These are phyloP conservation scores for Cardamine occulta DNA, from an alignment of 345 rosid genomes.

Conservation along the genomic window DNA sequence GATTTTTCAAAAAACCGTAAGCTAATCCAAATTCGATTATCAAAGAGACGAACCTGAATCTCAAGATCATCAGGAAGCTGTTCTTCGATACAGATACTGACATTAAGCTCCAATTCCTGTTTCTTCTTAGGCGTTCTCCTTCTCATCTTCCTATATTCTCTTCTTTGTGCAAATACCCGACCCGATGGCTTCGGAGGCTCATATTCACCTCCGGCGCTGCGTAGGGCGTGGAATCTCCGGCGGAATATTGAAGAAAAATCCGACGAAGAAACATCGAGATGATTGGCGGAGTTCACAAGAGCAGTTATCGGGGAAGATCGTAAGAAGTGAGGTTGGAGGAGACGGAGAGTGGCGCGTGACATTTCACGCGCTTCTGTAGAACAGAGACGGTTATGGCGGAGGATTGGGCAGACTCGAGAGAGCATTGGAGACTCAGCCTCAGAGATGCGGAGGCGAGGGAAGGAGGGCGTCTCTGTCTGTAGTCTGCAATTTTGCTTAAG, in stretches of 20 bases:
- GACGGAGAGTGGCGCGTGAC: constrained; percentile 51
- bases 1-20: too few species aligned
- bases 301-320: constrained; percentile 24
- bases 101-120: constrained; percentile 71
- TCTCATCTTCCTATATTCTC: constrained; percentile 71
- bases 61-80: constrained; percentile 85
- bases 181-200: constrained; percentile 37
- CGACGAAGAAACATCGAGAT: constrained; percentile 33
- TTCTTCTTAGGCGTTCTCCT: constrained; percentile 54
- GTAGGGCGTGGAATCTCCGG: constrained; percentile 50
- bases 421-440: constrained; percentile 44
- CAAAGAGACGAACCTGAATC: constrained; percentile 53
- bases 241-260: constrained; percentile 32
- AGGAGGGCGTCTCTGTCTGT: not conserved
- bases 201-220: constrained; percentile 30
- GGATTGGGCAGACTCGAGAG: constrained; percentile 53
- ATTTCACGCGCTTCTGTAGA: constrained; percentile 56
- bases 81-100: constrained; percentile 83
- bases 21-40: constrained; percentile 9
- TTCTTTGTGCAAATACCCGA: constrained; percentile 51
- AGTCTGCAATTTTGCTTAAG: not conserved
- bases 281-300: constrained; percentile 22
- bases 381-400: constrained; percentile 43
- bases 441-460: not conserved
- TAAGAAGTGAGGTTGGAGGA: constrained; percentile 14